phyloP scores from a whole-genome alignment of 2,329 filamentous ascomycete genomes.

The Ophiostoma tasmaniense region DNA sequence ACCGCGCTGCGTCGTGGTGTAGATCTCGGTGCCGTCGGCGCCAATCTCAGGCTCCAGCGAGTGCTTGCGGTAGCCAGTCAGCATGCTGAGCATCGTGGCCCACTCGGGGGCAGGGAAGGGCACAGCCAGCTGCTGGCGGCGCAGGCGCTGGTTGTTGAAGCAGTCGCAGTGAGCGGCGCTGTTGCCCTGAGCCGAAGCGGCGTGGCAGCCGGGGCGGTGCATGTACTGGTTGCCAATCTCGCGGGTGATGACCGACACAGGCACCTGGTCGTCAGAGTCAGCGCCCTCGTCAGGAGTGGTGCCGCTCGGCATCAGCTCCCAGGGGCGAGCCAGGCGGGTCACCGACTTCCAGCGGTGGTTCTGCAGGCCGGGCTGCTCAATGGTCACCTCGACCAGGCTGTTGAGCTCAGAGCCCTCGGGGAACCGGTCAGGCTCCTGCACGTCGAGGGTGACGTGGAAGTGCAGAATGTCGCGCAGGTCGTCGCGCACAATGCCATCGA shows the following conservation, averaged over 20 bases:
- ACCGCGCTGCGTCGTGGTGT: slow-evolving; percentile 11
- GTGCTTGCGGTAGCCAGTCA: slow-evolving; percentile 43
- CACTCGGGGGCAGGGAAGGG: slow-evolving; percentile 51
- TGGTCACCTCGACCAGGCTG: slow-evolving; percentile 50
- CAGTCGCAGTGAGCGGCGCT: slow-evolving; percentile 40
- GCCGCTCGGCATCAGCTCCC: slow-evolving; percentile 36
- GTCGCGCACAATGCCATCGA: slow-evolving; percentile 41
- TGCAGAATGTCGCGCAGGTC: slow-evolving; percentile 50
- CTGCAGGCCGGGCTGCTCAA: slow-evolving; percentile 45
- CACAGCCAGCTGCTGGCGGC: slow-evolving; percentile 43
- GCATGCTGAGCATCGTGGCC: slow-evolving; percentile 50
- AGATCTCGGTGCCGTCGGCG: slow-evolving; percentile 4
- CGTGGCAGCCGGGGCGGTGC: slow-evolving; percentile 44
- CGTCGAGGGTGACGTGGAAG: slow-evolving; percentile 52
- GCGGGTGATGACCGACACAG: slow-evolving; percentile 38
- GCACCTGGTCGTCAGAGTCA: slow-evolving; percentile 19
- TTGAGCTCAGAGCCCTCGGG: slow-evolving; percentile 52
- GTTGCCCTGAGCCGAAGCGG: slow-evolving; percentile 16
- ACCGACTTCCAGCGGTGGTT: slow-evolving; percentile 53
- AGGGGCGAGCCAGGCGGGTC: slow-evolving; percentile 49
- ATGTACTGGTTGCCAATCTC: slow-evolving; percentile 40
- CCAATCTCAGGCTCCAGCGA: slow-evolving; percentile 24
- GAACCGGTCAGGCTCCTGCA: slow-evolving; percentile 49
- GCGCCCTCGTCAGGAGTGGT: slow-evolving; percentile 14
- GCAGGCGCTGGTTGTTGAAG: slow-evolving; percentile 32